phyloP scores from a whole-genome alignment of 2,329 filamentous ascomycete genomes.

The Gnomoniopsis smithogilvyi region DNA sequence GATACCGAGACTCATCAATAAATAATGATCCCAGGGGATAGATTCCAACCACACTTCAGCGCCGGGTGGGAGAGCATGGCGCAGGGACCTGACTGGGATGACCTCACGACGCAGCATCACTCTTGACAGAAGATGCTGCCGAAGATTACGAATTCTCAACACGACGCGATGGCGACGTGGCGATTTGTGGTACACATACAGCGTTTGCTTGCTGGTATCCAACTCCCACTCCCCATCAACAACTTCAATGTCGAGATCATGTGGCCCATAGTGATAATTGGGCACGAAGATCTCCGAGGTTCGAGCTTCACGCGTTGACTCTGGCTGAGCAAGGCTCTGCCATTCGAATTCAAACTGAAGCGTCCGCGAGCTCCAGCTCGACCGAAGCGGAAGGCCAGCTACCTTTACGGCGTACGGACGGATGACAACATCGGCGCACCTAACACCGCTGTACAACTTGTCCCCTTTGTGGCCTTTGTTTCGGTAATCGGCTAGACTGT shows the following conservation, averaged over 20 bases:
- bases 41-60: slow-evolving; percentile 6
- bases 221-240: slow-evolving; percentile 30
- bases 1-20: neutral
- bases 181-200: slow-evolving; percentile 24
- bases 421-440: slow-evolving; percentile 36
- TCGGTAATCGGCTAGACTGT: slow-evolving; percentile 29
- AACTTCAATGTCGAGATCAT: slow-evolving; percentile 25
- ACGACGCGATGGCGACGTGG: slow-evolving; percentile 20
- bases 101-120: slow-evolving; percentile 13
- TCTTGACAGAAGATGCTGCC: slow-evolving; percentile 20
- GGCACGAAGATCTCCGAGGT: slow-evolving; percentile 39
- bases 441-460: slow-evolving; percentile 35
- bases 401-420: slow-evolving; percentile 39
- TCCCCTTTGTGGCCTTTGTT: slow-evolving; percentile 29
- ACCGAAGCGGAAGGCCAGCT: slow-evolving; percentile 32
- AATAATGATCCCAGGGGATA: neutral
- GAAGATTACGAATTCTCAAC: slow-evolving; percentile 24
- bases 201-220: slow-evolving; percentile 27
- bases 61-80: neutral
- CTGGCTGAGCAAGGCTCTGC: slow-evolving; percentile 11
- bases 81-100: slow-evolving; percentile 12
- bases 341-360: slow-evolving; percentile 34
- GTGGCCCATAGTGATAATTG: slow-evolving; percentile 32
- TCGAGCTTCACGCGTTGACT: slow-evolving; percentile 20
- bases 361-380: slow-evolving; percentile 33